phyloP scores from a whole-genome alignment of 169 alveolate species.

The Cryptosporidium viatorum region DNA sequence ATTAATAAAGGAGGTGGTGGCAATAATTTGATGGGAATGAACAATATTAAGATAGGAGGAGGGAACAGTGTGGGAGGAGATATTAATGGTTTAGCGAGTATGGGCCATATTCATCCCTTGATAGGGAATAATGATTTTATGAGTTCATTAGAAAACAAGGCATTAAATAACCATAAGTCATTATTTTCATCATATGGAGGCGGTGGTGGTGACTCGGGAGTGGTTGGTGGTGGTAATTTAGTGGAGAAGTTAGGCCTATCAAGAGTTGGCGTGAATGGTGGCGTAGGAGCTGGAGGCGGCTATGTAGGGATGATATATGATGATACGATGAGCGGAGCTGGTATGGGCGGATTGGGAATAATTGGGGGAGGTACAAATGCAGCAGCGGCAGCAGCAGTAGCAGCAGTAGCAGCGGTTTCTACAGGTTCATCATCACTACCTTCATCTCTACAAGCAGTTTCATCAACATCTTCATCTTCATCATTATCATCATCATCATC shows the following conservation, averaged over 20 bases:
- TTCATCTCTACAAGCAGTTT: too few relatives aligned
- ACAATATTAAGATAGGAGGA: neutral
- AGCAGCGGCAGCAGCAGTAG: neutral
- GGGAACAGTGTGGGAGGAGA: neutral
- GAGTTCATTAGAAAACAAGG: constrained; percentile 19
- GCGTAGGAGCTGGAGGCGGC: neutral
- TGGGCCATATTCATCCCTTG: constrained; percentile 19
- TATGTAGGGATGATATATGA: neutral
- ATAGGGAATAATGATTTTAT: constrained; percentile 18
- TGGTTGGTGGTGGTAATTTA: neutral
- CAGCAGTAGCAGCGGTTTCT: neutral
- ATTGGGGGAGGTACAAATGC: neutral
- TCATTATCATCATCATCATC: neutral
- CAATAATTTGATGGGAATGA: neutral
- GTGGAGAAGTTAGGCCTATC: constrained; percentile 41
- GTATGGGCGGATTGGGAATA: neutral
- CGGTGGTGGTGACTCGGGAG: neutral
- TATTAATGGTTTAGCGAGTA: neutral
- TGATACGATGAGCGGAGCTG: neutral
- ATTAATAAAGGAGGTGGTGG: neutral
- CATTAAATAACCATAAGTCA: constrained; percentile 4
- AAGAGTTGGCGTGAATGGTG: neutral
- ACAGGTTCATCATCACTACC: neutral
- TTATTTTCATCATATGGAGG: constrained; percentile 27
- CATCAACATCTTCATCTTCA: too few relatives aligned